phyloP scores from a whole-genome alignment of 225 moss, liverwort and hornwort species.

The Neckera pumila region DNA sequence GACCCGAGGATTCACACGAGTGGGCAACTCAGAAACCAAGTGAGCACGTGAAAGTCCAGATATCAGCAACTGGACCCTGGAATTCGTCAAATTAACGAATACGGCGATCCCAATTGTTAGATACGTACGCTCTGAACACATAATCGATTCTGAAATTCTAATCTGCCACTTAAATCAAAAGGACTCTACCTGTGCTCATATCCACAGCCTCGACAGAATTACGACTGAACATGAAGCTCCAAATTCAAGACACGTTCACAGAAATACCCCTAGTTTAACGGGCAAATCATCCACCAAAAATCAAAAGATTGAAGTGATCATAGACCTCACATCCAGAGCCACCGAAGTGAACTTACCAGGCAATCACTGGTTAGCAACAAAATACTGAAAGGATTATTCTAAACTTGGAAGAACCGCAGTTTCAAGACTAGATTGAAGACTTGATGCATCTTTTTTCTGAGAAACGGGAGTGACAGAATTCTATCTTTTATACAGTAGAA shows the following conservation, averaged over 20 bases:
- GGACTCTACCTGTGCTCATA: too few relatives aligned
- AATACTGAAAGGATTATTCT: constrained; percentile 12
- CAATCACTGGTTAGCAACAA: constrained; percentile 35
- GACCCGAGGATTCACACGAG: neutral
- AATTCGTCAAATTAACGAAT: too few relatives aligned
- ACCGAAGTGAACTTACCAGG: neutral
- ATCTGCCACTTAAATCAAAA: neutral
- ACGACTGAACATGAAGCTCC: too few relatives aligned
- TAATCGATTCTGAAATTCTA: neutral
- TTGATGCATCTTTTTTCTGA: neutral
- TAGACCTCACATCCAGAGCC: neutral
- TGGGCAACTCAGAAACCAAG: neutral
- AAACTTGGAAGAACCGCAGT: constrained; percentile 19
- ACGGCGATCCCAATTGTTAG: neutral
- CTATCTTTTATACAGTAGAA: neutral
- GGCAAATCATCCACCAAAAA: neutral
- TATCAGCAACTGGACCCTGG: neutral
- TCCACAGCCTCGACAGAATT: neutral
- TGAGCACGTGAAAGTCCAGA: neutral
- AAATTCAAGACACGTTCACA: neutral
- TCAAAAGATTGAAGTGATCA: neutral
- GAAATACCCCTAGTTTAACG: neutral
- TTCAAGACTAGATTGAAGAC: constrained; percentile 9
- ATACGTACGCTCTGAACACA: too few relatives aligned
- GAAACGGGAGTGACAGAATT: neutral